Conservation (phyloP, 345 rosid genomes). For the Pistacia vera region DNA sequence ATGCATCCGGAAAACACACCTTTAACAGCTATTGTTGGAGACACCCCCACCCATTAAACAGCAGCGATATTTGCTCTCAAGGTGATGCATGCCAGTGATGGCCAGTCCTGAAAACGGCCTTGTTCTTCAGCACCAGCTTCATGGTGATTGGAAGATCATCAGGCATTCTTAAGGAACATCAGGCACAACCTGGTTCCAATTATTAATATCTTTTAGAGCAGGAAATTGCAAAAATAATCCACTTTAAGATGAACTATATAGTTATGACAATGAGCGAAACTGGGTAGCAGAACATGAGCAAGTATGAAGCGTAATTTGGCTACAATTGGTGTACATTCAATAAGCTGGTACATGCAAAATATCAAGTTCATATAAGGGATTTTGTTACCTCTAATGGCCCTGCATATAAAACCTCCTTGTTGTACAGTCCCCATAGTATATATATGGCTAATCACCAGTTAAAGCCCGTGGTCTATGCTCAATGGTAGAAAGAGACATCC, state of each 20-base stretch:
- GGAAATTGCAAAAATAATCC: not conserved
- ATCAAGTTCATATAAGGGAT: not conserved
- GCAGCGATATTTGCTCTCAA: slow-evolving; percentile 84
- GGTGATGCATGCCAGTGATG: slow-evolving; percentile 71
- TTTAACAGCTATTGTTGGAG: slow-evolving; percentile 16
- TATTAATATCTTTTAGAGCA: slow-evolving; percentile 3
- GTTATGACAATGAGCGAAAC: not conserved
- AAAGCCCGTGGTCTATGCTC: slow-evolving; percentile 87
- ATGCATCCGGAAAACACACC: not conserved
- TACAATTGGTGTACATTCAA: not conserved
- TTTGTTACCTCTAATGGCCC: not conserved
- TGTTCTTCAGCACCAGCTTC: slow-evolving; percentile 75
- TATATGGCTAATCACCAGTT: slow-evolving; percentile 56
- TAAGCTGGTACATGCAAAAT: not conserved
- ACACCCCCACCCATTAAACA: slow-evolving; percentile 74
- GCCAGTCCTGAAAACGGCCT: slow-evolving; percentile 76
- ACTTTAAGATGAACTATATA: not conserved
- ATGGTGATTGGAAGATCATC: slow-evolving; percentile 67
- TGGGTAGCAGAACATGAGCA: not conserved
- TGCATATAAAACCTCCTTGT: not conserved
- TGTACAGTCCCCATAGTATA: not conserved
- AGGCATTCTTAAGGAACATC: slow-evolving; percentile 70
- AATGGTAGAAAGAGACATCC: slow-evolving; percentile 73
- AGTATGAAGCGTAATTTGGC: not conserved
- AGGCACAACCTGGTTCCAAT: slow-evolving; percentile 50